These are phyloP conservation scores for Petunia axillaris DNA, from an alignment of 257 asterid genomes.

Conservation along the genomic window DNA sequence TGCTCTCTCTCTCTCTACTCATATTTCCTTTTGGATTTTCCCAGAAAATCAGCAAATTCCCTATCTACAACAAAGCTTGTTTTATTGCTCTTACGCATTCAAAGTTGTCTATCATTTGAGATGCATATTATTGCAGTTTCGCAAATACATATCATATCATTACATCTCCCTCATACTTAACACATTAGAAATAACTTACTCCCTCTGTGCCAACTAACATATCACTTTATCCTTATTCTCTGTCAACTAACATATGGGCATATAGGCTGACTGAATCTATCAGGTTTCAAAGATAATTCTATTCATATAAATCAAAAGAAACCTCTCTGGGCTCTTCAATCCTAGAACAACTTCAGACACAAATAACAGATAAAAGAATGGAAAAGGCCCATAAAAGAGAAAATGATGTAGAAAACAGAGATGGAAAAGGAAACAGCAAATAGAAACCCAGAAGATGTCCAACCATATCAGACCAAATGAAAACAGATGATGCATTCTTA, in stretches of 20 bases:
- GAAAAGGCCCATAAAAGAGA: background rate
- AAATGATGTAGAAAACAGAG: background rate
- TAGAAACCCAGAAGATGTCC: background rate
- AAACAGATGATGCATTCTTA: slow-evolving; percentile 13
- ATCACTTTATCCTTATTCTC: background rate
- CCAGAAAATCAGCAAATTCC: too few relatives aligned
- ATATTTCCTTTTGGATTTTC: too few relatives aligned
- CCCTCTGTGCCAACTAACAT: too few relatives aligned
- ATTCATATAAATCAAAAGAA: background rate
- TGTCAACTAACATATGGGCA: background rate
- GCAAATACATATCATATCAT: too few relatives aligned
- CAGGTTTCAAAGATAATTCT: background rate
- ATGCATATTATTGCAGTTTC: too few relatives aligned
- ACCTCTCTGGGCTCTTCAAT: background rate
- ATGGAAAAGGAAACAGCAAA: slow-evolving; percentile 11
- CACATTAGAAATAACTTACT: too few relatives aligned
- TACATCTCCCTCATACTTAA: too few relatives aligned
- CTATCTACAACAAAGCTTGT: too few relatives aligned
- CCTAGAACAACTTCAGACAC: background rate
- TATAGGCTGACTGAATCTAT: background rate
- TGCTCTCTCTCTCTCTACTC: too few relatives aligned
- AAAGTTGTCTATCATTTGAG: too few relatives aligned
- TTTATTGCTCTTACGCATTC: too few relatives aligned
- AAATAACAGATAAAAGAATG: background rate
- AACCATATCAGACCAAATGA: background rate